Evolutionary conservation across 1,284 basidiomycete species (phyloP).

Genomic region (Ustilago crameri): DNA sequence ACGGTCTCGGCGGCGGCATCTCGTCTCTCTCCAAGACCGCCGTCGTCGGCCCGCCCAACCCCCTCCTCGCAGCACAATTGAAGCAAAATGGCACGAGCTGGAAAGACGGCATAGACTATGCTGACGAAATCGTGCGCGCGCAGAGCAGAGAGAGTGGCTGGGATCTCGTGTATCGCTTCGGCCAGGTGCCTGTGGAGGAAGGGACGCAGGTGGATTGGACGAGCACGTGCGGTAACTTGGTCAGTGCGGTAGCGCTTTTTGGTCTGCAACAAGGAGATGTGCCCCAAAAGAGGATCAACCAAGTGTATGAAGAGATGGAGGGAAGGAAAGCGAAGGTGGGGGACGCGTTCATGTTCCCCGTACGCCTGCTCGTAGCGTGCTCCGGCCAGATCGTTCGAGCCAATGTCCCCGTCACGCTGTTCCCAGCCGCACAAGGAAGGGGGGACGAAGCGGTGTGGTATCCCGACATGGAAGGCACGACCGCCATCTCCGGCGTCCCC

Average conservation of each 20-base stretch:
- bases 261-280: slow-evolving; percentile 44
- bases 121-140: slow-evolving; percentile 40
- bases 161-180: slow-evolving; percentile 65
- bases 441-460: slow-evolving; percentile 19
- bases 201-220: slow-evolving; percentile 58
- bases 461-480: slow-evolving; percentile 40
- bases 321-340: slow-evolving; percentile 2
- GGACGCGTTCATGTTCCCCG: slow-evolving; percentile 26
- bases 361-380: slow-evolving; percentile 50
- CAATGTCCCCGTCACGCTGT: slow-evolving; percentile 43
- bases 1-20: slow-evolving; percentile 79
- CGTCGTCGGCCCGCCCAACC: slow-evolving; percentile 71
- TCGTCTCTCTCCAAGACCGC: slow-evolving; percentile 83
- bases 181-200: slow-evolving; percentile 61
- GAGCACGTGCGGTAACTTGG: slow-evolving; percentile 65
- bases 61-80: slow-evolving; percentile 7
- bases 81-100: neutral
- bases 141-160: slow-evolving; percentile 30
- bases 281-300: slow-evolving; percentile 15
- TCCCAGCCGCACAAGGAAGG: neutral
- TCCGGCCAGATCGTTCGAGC: slow-evolving; percentile 59
- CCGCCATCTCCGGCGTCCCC: slow-evolving; percentile 64
- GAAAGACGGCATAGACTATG: slow-evolving; percentile 46
- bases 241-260: slow-evolving; percentile 61
- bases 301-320: slow-evolving; percentile 4